Conservation (phyloP, 2,329 filamentous ascomycete species). For the Penicillium sp. region DNA sequence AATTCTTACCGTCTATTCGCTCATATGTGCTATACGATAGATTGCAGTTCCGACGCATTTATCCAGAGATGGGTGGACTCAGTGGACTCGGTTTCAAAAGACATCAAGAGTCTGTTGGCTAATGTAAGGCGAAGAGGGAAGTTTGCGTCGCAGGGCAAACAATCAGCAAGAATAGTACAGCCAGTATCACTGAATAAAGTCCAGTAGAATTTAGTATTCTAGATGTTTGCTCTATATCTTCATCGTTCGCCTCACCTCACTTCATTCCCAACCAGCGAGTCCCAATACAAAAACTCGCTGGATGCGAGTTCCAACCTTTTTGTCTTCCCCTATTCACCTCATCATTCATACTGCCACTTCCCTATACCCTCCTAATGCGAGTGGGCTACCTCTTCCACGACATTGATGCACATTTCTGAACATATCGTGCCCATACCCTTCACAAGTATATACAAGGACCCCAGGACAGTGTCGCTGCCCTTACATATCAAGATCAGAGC, state of each 20-base stretch:
- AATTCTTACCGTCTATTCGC: conserved; percentile 72
- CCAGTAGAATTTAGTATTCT: not conserved
- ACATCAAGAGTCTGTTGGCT: conserved; percentile 73
- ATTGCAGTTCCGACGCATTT: conserved; percentile 73
- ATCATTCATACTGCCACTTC: not conserved
- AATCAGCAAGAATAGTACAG: conserved; percentile 5
- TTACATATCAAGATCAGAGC: not conserved
- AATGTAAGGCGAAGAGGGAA: conserved; percentile 73
- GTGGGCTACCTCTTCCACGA: not conserved
- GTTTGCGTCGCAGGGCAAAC: conserved; percentile 31
- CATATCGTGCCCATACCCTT: not conserved
- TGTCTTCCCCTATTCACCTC: not conserved
- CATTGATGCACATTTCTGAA: not conserved
- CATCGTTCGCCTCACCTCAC: not conserved
- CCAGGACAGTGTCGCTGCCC: not conserved
- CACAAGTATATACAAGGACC: not conserved
- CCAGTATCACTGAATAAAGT: not conserved
- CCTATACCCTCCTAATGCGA: not conserved
- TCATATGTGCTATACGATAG: conserved; percentile 72
- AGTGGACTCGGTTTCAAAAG: conserved; percentile 81
- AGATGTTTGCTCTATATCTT: not conserved
- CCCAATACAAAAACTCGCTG: not conserved
- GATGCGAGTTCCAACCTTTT: not conserved
- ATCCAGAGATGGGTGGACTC: conserved; percentile 85
- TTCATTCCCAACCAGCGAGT: not conserved